Conservation (phyloP, 2,329 filamentous ascomycete genomes). For the Pseudogymnoascus sp. region DNA sequence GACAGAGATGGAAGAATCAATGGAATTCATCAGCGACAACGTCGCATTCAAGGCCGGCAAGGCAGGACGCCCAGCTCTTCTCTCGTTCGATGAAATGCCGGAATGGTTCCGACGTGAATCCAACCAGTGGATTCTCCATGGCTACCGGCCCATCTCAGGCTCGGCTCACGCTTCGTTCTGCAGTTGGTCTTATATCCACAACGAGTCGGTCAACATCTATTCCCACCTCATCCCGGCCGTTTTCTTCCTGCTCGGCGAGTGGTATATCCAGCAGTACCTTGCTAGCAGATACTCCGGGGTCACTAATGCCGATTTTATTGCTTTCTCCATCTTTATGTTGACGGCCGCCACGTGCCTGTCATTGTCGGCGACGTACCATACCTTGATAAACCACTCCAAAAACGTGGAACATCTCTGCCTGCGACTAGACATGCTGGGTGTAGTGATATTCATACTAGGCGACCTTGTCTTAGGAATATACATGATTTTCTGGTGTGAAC, state of each 20-base stretch:
- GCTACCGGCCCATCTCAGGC: constrained; percentile 36
- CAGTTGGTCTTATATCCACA: constrained; percentile 37
- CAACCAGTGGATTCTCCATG: constrained; percentile 34
- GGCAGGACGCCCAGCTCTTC: constrained; percentile 17
- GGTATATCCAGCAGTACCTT: constrained; percentile 26
- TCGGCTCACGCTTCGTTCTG: constrained; percentile 31
- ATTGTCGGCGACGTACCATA: constrained; percentile 34
- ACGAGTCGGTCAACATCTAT: constrained; percentile 37
- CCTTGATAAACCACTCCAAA: constrained; percentile 33
- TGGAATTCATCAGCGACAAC: no score
- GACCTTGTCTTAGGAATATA: constrained; percentile 32
- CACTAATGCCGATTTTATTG: constrained; percentile 29
- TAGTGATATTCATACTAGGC: constrained; percentile 32
- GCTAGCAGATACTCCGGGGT: constrained; percentile 28
- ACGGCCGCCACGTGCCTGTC: constrained; percentile 32
- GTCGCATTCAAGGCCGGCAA: neutral
- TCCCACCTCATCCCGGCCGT: constrained; percentile 38
- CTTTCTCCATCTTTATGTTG: constrained; percentile 34
- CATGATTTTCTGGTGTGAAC: constrained; percentile 26
- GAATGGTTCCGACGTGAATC: constrained; percentile 33
- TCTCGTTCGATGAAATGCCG: constrained; percentile 32
- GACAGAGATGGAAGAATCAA: neutral
- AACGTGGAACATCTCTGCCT: constrained; percentile 31
- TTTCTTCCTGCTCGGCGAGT: constrained; percentile 28
- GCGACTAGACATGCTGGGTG: constrained; percentile 32